Base-by-base conservation (phyloP, 1,284 basidiomycete genomes). In the Cryptococcus sp. region DNA sequence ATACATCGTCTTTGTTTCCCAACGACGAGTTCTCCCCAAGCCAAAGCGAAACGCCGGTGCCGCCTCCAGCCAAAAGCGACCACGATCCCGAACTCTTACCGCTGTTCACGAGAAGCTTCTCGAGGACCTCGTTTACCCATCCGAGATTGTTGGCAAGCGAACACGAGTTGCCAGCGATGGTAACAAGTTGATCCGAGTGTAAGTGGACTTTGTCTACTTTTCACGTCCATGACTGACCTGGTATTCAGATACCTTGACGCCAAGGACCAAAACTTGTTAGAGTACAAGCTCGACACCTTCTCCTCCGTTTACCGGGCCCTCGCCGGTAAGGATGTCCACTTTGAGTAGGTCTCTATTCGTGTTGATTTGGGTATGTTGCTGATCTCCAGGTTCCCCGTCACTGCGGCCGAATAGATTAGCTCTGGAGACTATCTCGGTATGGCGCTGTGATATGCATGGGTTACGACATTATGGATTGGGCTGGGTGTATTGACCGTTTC, bases 41-140 rank as follows among this genome's bases (percentile, higher is more conserved):
- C 94, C 95, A 62, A 93, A 91, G 71, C 91, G 92, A 68, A 90
- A 85, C 75, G 91, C 91, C 56, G 88, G 89, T 64, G 86, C 89
- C 70, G 84, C 89, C 83, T 59, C 66, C 58, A 66, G 66, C 59
- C 95, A 98, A 83, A 96, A 95, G 84, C 84, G 96, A 71, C 96
- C 96, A 66, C 89, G 93, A 70, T 91, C 85, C 80, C 90, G 96
- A 76, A 99, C 96, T 60, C 88, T 99, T 71, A 98, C 94, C 67
- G 87, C 85, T 66, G 95, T 99, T 62, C 96, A 98, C 83, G 93
- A 97, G 80, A 88, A 87, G 81, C 95, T 98, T 76, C 86, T 99
- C 66, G 96, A 98, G 80, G 96, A 99, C 80, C 89, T 99, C 62
- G 95, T 99, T 59, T 97, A 86, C 86, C 96, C 96, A 66, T 94